Percentiles rank a stretch among this genome's conserved stretches.
Conservation (phyloP, 1,284 basidiomycete genomes). For the Puccinia horiana region DNA sequence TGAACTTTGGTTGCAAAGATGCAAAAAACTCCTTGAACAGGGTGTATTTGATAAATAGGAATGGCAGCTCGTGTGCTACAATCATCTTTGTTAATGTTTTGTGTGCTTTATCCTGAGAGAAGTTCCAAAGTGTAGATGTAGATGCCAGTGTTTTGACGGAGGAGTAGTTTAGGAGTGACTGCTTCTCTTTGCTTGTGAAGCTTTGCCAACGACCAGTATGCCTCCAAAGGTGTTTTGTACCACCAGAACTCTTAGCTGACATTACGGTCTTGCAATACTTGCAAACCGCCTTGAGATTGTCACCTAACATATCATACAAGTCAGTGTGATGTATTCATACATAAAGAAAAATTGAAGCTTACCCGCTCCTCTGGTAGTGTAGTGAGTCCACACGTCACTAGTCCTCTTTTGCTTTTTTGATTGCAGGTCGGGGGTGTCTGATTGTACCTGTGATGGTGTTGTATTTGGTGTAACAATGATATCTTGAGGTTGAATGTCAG, state of each 20-base stretch:
- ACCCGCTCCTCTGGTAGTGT: not conserved
- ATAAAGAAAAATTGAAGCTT: no score
- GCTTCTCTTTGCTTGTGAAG: not conserved
- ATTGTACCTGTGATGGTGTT: no score
- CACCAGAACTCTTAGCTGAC: not conserved
- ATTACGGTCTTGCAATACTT: not conserved
- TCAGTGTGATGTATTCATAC: not conserved
- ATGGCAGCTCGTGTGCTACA: not conserved
- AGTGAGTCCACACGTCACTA: not conserved
- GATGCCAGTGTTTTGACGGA: no score
- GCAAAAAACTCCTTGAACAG: not conserved
- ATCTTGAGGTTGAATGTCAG: no score
- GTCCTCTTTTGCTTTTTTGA: no score
- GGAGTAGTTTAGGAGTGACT: not conserved
- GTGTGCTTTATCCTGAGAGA: not conserved
- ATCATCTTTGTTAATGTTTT: not conserved
- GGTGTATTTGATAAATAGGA: not conserved
- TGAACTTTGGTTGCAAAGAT: constrained; percentile 3
- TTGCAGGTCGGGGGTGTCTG: no score
- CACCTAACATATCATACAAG: not conserved
- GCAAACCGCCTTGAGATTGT: not conserved
- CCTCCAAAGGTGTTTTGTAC: not conserved
- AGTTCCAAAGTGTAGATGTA: not conserved
- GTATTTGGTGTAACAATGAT: no score
- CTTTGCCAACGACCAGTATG: not conserved